A percentile compares a stretch with the other conserved stretches of the same genome.
phyloP scores from a whole-genome alignment of 805 yeast species.

The Yarrowia keelungensis region DNA sequence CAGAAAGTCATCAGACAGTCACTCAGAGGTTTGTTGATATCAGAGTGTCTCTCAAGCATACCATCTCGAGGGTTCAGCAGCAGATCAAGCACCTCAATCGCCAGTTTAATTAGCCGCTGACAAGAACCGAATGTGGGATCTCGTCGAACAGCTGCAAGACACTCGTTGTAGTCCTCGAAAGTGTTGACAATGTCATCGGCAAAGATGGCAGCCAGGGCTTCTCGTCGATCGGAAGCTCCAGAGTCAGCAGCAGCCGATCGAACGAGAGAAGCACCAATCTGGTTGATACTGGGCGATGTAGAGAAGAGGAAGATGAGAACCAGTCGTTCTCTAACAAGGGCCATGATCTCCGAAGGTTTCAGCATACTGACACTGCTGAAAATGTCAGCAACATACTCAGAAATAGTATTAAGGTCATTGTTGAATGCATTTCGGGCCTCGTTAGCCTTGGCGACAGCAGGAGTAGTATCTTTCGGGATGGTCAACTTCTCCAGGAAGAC shows the following conservation, averaged over 20 bases:
- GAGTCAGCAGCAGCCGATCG: slow-evolving; percentile 47
- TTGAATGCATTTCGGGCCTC: slow-evolving; percentile 18
- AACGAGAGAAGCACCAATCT: slow-evolving; percentile 23
- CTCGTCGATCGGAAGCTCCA: slow-evolving; percentile 80
- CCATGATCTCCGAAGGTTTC: slow-evolving; percentile 8
- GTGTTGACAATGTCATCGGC: slow-evolving; percentile 55
- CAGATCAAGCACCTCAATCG: slow-evolving; percentile 73
- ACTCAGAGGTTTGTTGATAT: slow-evolving; percentile 45
- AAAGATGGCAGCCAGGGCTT: slow-evolving; percentile 68
- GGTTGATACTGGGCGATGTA: slow-evolving; percentile 12
- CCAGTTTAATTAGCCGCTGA: slow-evolving; percentile 73
- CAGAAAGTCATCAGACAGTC: slow-evolving; percentile 59
- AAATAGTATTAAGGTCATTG: slow-evolving; percentile 5
- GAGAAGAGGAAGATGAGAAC: slow-evolving; percentile 30
- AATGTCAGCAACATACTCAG: slow-evolving; percentile 19
- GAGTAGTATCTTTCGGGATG: slow-evolving; percentile 3
- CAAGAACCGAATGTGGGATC: slow-evolving; percentile 70
- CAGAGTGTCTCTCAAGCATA: slow-evolving; percentile 51
- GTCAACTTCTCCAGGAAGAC: slow-evolving; percentile 19
- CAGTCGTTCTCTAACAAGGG: neutral
- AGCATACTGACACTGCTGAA: slow-evolving; percentile 20
- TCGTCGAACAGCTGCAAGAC: slow-evolving; percentile 55
- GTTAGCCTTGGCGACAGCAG: neutral
- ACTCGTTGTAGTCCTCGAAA: slow-evolving; percentile 58
- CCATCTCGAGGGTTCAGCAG: slow-evolving; percentile 74